Conservation (phyloP, 2,329 filamentous ascomycete species). For the Phymatotrichopsis omnivora region DNA sequence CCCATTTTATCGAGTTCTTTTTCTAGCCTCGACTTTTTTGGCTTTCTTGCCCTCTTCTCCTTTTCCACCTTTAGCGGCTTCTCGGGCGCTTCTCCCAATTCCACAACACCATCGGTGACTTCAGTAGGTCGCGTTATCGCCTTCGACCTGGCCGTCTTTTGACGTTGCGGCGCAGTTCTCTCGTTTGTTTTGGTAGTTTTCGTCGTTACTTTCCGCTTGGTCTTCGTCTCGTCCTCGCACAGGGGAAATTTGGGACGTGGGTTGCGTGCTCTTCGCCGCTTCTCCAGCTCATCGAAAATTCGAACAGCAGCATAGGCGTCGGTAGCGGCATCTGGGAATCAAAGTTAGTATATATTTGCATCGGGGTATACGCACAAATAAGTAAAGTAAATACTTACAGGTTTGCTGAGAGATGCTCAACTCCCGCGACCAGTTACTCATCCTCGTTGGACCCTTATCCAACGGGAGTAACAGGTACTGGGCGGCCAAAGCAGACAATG, state of each 20-base stretch:
- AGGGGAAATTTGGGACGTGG: conserved; percentile 63
- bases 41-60: conserved; percentile 10
- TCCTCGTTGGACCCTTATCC: conserved; percentile 62
- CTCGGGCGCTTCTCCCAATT: too few species aligned
- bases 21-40: conserved; percentile 15
- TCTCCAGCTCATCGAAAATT: conserved; percentile 61
- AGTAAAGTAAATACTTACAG: conserved; percentile 48
- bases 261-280: conserved; percentile 53
- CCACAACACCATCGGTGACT: too few species aligned
- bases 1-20: conserved; percentile 17
- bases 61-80: too few species aligned
- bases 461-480: conserved; percentile 63
- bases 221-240: too few species aligned
- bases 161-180: not conserved
- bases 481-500: conserved; percentile 58
- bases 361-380: too few species aligned
- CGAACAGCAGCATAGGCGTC: conserved; percentile 73
- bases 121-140: too few species aligned
- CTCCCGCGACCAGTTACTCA: conserved; percentile 60
- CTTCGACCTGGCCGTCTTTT: conserved; percentile 11
- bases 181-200: not conserved
- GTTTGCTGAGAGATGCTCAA: conserved; percentile 56
- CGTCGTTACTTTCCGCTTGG: conserved; percentile 54
- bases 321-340: conserved; percentile 56
- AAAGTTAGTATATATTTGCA: conserved; percentile 31